Conservation (phyloP, 768 basidiomycete species). For the Auriculariales sp. region DNA sequence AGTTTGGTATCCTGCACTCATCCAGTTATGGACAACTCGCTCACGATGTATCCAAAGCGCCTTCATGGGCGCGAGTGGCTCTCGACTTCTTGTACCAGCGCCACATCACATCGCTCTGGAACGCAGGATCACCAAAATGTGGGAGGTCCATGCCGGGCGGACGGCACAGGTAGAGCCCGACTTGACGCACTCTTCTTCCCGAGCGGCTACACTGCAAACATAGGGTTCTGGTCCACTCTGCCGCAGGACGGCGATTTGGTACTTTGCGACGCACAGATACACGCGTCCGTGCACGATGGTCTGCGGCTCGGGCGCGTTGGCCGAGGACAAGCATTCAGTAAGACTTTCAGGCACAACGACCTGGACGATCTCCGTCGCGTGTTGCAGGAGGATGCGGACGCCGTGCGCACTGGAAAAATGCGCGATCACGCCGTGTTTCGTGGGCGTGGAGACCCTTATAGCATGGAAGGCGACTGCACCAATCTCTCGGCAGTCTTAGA, state of each 20-base stretch:
- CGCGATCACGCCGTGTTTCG: slow-evolving; percentile 17
- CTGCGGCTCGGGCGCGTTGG: slow-evolving; percentile 18
- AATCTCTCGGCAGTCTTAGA: slow-evolving; percentile 20
- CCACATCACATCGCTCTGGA: no score
- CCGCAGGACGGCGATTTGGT: slow-evolving; percentile 24
- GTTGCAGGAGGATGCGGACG: neutral
- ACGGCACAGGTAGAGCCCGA: no score
- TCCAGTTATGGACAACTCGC: no score
- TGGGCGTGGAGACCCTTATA: slow-evolving; percentile 26
- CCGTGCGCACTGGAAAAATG: neutral
- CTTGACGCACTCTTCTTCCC: slow-evolving; percentile 28
- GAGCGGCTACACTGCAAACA: slow-evolving; percentile 29
- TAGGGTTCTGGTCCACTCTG: slow-evolving; percentile 22
- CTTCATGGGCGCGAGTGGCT: no score
- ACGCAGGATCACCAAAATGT: no score
- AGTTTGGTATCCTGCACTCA: no score
- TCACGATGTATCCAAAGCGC: no score
- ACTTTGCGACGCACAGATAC: slow-evolving; percentile 27
- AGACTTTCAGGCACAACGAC: slow-evolving; percentile 22
- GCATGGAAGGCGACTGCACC: slow-evolving; percentile 31
- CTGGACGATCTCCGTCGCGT: slow-evolving; percentile 4
- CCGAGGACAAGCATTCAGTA: slow-evolving; percentile 4
- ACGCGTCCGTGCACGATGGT: slow-evolving; percentile 29
- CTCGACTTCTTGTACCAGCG: no score
- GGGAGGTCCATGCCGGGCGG: no score